These are phyloP conservation scores for Pleurotus djamor DNA, from an alignment of 768 basidiomycete genomes.

Conservation along the genomic window DNA sequence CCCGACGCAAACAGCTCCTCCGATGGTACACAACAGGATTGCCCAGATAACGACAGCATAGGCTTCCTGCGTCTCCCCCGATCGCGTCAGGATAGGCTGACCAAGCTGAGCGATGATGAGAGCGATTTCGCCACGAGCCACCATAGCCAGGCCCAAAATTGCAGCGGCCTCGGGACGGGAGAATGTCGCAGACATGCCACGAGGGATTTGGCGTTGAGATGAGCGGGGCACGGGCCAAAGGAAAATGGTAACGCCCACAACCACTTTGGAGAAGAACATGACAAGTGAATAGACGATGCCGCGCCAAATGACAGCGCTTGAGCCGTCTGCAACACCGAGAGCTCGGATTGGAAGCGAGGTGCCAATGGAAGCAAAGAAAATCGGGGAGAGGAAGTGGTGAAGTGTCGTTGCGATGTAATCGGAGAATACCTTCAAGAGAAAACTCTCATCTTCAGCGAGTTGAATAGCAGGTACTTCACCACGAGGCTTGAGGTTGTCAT, in stretches of 20 bases:
- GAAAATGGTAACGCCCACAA: constrained; percentile 44
- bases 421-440: constrained; percentile 25
- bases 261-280: constrained; percentile 53
- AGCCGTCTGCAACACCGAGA: constrained; percentile 35
- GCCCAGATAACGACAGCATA: constrained; percentile 60
- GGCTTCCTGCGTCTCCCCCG: constrained; percentile 29
- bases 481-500: neutral
- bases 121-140: constrained; percentile 69
- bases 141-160: constrained; percentile 57
- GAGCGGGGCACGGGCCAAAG: constrained; percentile 24
- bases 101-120: constrained; percentile 55
- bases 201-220: too few species aligned
- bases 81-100: constrained; percentile 21
- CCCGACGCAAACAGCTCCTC: constrained; percentile 30
- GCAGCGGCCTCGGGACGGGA: constrained; percentile 5
- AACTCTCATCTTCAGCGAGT: constrained; percentile 6
- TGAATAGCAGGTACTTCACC: neutral
- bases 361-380: constrained; percentile 71
- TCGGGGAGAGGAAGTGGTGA: constrained; percentile 45
- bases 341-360: constrained; percentile 47
- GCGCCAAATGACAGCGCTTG: constrained; percentile 26
- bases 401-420: constrained; percentile 33
- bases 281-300: constrained; percentile 44
- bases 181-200: neutral
- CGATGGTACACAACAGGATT: constrained; percentile 49